These are phyloP conservation scores for Linum usitatissimum DNA, from an alignment of 345 rosid species.

Conservation along the genomic window DNA sequence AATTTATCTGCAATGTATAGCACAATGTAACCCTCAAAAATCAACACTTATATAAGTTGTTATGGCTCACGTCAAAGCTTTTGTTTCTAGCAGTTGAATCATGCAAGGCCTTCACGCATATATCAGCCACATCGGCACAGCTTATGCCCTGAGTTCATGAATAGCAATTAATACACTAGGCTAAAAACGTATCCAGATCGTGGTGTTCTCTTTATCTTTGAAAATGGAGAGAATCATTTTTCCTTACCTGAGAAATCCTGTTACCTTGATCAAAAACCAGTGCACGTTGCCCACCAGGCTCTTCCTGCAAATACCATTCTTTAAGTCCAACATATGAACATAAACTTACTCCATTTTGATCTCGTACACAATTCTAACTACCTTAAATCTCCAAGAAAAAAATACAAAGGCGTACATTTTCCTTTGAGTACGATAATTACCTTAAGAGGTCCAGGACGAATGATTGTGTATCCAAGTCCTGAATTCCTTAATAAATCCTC, in stretches of 20 bases:
- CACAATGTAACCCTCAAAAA: slow-evolving; percentile 6
- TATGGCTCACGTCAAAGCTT: slow-evolving; percentile 73
- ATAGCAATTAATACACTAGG: not conserved
- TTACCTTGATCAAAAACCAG: slow-evolving; percentile 93
- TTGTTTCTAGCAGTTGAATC: slow-evolving; percentile 89
- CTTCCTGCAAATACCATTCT: slow-evolving; percentile 49
- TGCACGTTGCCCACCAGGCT: slow-evolving; percentile 95
- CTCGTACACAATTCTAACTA: not conserved
- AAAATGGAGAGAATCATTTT: not conserved
- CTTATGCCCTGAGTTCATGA: slow-evolving; percentile 51
- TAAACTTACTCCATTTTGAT: too few species aligned
- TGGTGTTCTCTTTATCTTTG: not conserved
- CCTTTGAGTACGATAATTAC: slow-evolving; percentile 20
- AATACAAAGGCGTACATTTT: not conserved
- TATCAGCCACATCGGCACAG: slow-evolving; percentile 89
- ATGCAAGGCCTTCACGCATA: slow-evolving; percentile 85
- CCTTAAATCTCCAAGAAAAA: not conserved
- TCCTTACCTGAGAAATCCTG: slow-evolving; percentile 71
- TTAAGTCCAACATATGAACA: slow-evolving; percentile 1
- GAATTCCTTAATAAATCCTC: slow-evolving; percentile 90
- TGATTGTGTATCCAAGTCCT: slow-evolving; percentile 88
- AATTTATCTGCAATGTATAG: not conserved
- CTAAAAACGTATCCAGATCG: not conserved
- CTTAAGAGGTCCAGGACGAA: slow-evolving; percentile 90
- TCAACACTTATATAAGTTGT: not conserved